These are phyloP conservation scores for Globisporangium apiculatum DNA, from an alignment of 352 stramenopile species.

Conservation along the genomic window DNA sequence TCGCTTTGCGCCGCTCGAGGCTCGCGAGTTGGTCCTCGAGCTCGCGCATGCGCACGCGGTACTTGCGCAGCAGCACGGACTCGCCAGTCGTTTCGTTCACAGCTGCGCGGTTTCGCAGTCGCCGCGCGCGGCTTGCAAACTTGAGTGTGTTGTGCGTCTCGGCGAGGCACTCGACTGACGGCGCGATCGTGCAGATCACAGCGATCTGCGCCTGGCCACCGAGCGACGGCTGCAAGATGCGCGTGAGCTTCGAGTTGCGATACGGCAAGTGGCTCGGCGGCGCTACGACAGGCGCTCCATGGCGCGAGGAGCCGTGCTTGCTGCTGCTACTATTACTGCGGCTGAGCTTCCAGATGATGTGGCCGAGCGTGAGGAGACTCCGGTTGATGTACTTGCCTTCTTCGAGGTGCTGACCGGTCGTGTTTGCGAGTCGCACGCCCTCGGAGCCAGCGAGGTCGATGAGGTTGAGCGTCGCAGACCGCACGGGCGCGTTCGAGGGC, in stretches of 20 bases:
- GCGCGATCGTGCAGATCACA: slow-evolving; percentile 95
- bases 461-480: slow-evolving; percentile 85
- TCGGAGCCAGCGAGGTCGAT: slow-evolving; percentile 89
- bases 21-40: slow-evolving; percentile 58
- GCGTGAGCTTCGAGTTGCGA: slow-evolving; percentile 97
- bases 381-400: slow-evolving; percentile 91
- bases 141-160: slow-evolving; percentile 95
- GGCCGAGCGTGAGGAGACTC: slow-evolving; percentile 87
- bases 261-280: slow-evolving; percentile 88
- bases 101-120: slow-evolving; percentile 88
- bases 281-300: slow-evolving; percentile 1
- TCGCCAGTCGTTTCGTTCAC: slow-evolving; percentile 86
- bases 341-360: slow-evolving; percentile 93
- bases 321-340: slow-evolving; percentile 26
- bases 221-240: slow-evolving; percentile 95
- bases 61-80: slow-evolving; percentile 57
- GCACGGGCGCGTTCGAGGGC: slow-evolving; percentile 21
- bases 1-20: slow-evolving; percentile 39
- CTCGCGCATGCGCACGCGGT: slow-evolving; percentile 54
- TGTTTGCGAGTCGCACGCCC: slow-evolving; percentile 78
- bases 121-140: slow-evolving; percentile 92
- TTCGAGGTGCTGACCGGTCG: slow-evolving; percentile 59
- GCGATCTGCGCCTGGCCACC: slow-evolving; percentile 94
- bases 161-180: slow-evolving; percentile 90
- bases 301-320: slow-evolving; percentile 3